These are phyloP conservation scores for Aphanomyces euteiches DNA, from an alignment of 352 stramenopile genomes.

Conservation along the genomic window DNA sequence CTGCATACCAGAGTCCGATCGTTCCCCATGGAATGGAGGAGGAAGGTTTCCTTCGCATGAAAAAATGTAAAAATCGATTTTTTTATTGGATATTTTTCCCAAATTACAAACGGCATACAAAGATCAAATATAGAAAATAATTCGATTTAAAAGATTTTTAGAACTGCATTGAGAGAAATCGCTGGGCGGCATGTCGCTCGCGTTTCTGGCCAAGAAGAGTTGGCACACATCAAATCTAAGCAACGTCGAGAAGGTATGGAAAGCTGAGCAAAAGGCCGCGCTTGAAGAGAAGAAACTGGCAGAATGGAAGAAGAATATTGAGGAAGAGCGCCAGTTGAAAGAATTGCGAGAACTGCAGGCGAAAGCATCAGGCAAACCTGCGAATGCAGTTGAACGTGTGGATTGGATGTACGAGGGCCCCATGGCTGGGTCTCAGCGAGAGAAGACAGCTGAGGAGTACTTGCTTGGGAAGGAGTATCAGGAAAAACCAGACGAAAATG, in stretches of 20 bases:
- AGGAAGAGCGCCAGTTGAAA: conserved; percentile 94
- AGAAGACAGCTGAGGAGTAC: conserved; percentile 85
- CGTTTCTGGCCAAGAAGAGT: conserved; percentile 96
- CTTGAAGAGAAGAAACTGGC: conserved; percentile 90
- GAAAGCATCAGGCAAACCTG: conserved; percentile 67
- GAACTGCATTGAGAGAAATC: neutral
- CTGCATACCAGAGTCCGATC: conserved; percentile 8
- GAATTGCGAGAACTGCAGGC: conserved; percentile 91
- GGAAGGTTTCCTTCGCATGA: neutral
- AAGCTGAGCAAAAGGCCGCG: conserved; percentile 93
- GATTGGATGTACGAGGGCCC: conserved; percentile 97
- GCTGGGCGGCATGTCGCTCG: conserved; percentile 65
- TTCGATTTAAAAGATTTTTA: neutral
- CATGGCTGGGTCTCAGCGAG: conserved; percentile 50
- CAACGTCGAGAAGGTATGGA: conserved; percentile 98
- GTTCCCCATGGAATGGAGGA: neutral
- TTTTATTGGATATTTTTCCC: neutral
- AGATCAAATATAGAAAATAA: neutral
- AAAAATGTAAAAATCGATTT: conserved; percentile 6
- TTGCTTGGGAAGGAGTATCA: conserved; percentile 91
- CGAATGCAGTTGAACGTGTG: conserved; percentile 72
- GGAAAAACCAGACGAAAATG: conserved; percentile 40
- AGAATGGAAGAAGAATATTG: conserved; percentile 95
- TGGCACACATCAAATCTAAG: conserved; percentile 95
- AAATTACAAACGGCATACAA: no score